Evolutionary conservation across 345 rosid genomes (phyloP).

Genomic region (Eucalyptus curtisii): DNA sequence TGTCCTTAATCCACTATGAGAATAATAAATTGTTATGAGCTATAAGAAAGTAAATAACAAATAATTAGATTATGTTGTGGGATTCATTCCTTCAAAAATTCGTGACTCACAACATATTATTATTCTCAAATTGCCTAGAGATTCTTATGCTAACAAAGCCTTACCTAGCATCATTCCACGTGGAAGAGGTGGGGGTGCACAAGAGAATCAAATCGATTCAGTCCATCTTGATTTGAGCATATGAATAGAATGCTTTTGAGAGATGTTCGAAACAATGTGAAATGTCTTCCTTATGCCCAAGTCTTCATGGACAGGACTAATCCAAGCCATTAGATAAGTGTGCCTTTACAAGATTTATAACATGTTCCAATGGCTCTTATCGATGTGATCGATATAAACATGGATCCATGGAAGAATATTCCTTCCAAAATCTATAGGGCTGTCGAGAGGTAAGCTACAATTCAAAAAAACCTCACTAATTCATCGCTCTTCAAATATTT

Average conservation of each 20-base stretch:
- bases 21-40: no score
- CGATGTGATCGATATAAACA: not conserved
- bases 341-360: not conserved
- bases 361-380: not conserved
- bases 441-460: not conserved
- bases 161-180: not conserved
- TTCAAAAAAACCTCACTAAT: not conserved
- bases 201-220: not conserved
- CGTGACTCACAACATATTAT: fast-evolving
- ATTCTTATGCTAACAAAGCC: fast-evolving
- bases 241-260: not conserved
- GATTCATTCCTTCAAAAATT: fast-evolving
- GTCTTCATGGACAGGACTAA: not conserved
- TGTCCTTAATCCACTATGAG: no score
- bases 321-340: not conserved
- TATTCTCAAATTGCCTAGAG: no score
- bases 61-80: no score
- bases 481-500: not conserved
- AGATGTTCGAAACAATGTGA: not conserved
- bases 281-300: not conserved
- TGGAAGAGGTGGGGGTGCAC: not conserved
- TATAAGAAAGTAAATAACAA: no score
- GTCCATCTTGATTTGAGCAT: not conserved
- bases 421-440: not conserved
- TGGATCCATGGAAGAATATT: not conserved